Evolutionary conservation across 495 filamentous ascomycete genomes (phyloP), one percentile per base, ranked within the genome.

Genomic region (Platismatia glauca): DNA sequence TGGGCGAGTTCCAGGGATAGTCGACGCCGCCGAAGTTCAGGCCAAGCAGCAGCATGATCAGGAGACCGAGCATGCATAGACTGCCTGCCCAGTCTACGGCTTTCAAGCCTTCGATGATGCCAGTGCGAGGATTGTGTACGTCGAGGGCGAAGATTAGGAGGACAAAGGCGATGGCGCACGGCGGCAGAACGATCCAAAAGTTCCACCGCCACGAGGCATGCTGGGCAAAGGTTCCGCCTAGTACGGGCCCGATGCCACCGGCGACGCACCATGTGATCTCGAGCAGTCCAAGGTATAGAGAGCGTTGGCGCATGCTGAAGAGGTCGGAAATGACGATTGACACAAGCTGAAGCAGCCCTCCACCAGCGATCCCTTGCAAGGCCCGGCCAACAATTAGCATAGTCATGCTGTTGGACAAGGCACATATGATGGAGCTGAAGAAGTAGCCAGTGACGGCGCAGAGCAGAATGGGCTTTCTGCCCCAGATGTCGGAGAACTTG

Each of bases 31-130:
- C 90, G 61, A 86, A 87, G 68, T 90, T 85, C 16, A 95, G 79
- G 13, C 87, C 90, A 39, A 94, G 83, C 18, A 95, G 79, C 67
- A 95, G 79, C 84, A 95, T 91, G 39, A 94, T 74, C 0, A 89
- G 90, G 13, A 83, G 88, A n/a, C 84, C 85, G 39, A 92, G 79
- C 62, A 93, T 83, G 12, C 83, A 77, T 38, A 89, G 59, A 1
- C 81, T 84, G 5, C 90, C 89, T 12, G 82, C 65, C 88, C 88
- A 92, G 73, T 95, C 89, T 39, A 93, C 86, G 11, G 84, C 84
- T 58, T 82, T 84, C 8, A 95, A 71, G 3, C 91, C 91, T 39
- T 85, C 80, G 4, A 76, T 58, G 38, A 96, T 74, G 0, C 86
- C 82, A 0, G 90, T 92, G 63, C 83, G 83, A 0, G 90, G 88